Evolutionary conservation across 2,329 filamentous ascomycete species (phyloP), one percentile per base, ranked within the genome.

Genomic region (Emericellopsis cladophorae): DNA sequence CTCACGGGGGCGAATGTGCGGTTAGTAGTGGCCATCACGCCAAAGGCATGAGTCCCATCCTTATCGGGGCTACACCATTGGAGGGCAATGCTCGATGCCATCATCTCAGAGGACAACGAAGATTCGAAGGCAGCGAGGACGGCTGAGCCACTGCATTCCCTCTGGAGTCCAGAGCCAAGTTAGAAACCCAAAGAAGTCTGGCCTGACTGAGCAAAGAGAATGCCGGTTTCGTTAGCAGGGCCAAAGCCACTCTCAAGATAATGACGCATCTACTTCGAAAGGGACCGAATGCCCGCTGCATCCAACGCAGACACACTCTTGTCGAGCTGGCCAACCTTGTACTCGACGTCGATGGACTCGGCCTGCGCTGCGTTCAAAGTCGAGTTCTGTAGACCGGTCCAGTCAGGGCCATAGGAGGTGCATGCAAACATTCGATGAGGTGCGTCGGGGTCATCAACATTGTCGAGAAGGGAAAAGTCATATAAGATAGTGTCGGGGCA

Each of bases 41-140:
- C 58, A 45, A 63, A 57, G 24, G 51, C 51, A 43, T 61, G 60
- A 5, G 49, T 45, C 35, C 48, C 51, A 39, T 55, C 53, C 40
- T 53, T 54, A 40, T 42, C 42, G 2, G 51, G 38, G 8, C 48
- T 49, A 43, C 60, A 64, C 34, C 62, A 55, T 49, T 64, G 58
- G 49, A 63, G 57, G 22, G 55, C 58, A 38, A 62, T 33, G 37
- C 46, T 54, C 1, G 49, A 49, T 16, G 53, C 48, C n/a, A 47
- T 44, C 38, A 51, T 42, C 29, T 53, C 42, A 5, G 43, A 45
- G 24, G 44, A 43, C 15, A 54, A 44, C 32, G 45, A 49, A 34
- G 54, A 42, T 37, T 58, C 40, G 7, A 62, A 51, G 5, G 41
- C 41, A 37, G 40, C 39, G n/a, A 61, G 50, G 21, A 55, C 58